These are phyloP conservation scores for Nitzschia inconspicua DNA, from an alignment of 108 stramenopile genomes.

Conservation along the genomic window DNA sequence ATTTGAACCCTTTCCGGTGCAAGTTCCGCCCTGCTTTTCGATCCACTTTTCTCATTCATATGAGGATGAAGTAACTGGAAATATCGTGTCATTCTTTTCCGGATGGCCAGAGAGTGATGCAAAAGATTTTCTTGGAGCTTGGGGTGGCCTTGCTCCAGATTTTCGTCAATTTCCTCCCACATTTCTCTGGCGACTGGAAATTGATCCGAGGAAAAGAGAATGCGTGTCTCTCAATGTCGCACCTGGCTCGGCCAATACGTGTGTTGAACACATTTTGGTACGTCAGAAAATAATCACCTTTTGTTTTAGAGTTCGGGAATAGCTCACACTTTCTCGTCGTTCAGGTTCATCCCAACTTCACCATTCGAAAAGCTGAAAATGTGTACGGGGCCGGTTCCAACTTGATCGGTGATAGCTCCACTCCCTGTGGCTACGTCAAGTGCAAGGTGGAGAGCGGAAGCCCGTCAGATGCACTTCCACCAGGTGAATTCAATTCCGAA, in stretches of 20 bases:
- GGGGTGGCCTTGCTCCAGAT: constrained; percentile 65
- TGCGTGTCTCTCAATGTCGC: constrained; percentile 36
- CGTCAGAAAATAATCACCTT: too few species aligned
- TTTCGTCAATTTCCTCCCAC: constrained; percentile 42
- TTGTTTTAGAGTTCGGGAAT: too few species aligned
- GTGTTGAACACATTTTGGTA: constrained; percentile 47
- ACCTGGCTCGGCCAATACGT: constrained; percentile 43
- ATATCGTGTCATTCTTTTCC: constrained; percentile 49
- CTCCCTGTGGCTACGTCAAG: constrained; percentile 44
- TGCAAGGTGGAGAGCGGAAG: constrained; percentile 29
- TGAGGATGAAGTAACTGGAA: constrained; percentile 52
- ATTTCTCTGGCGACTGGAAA: constrained; percentile 47
- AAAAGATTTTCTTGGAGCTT: constrained; percentile 63
- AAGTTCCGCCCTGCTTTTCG: constrained; percentile 53
- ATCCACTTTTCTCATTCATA: constrained; percentile 67
- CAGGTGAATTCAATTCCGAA: constrained; percentile 34
- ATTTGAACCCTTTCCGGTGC: constrained; percentile 46
- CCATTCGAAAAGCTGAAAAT: constrained; percentile 31
- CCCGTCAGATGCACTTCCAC: too few species aligned
- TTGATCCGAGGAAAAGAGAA: constrained; percentile 35
- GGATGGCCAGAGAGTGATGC: constrained; percentile 66
- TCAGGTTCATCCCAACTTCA: constrained; percentile 56
- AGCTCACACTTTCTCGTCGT: too few species aligned
- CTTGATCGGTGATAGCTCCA: constrained; percentile 42
- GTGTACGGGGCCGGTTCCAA: constrained; percentile 48